These are phyloP conservation scores for Alternaria incomplexa DNA, from an alignment of 2,329 filamentous ascomycete species.

Conservation along the genomic window DNA sequence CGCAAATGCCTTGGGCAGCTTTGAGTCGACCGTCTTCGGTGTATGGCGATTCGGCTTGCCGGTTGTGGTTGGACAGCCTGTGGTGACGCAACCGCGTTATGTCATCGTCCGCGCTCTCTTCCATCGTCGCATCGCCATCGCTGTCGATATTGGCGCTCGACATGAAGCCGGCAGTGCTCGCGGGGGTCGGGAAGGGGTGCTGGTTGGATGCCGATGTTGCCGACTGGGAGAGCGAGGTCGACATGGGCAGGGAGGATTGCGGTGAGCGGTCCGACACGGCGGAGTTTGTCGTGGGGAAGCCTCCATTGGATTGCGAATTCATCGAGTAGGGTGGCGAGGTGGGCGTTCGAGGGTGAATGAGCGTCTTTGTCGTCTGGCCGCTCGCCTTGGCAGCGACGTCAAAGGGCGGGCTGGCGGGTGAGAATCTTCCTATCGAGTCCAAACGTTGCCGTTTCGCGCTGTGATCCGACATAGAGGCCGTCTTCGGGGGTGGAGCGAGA, in stretches of 20 bases:
- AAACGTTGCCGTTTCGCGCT: conserved; percentile 50
- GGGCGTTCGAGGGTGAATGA: conserved; percentile 55
- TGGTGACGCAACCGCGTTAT: conserved; percentile 39
- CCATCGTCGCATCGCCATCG: conserved; percentile 53
- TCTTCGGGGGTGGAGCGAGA: conserved; percentile 7
- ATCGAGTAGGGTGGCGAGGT: conserved; percentile 57
- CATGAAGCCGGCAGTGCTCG: conserved; percentile 44
- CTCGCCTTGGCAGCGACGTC: conserved; percentile 47
- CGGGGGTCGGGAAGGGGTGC: conserved; percentile 47
- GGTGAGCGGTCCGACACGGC: conserved; percentile 46
- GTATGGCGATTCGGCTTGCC: conserved; percentile 44
- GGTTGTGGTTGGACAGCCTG: conserved; percentile 56
- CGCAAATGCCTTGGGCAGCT: conserved; percentile 39
- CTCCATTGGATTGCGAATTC: conserved; percentile 51
- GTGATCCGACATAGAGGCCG: conserved; percentile 43
- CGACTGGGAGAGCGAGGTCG: conserved; percentile 43
- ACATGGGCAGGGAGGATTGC: conserved; percentile 51
- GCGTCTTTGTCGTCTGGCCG: conserved; percentile 49
- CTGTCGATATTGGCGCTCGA: conserved; percentile 45
- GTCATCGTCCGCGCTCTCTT: conserved; percentile 40
- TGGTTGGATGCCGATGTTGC: conserved; percentile 37
- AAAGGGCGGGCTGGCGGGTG: conserved; percentile 53
- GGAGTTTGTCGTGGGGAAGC: conserved; percentile 36
- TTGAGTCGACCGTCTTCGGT: conserved; percentile 32
- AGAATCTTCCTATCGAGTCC: conserved; percentile 50